Evolutionary conservation across 139 green algal species (phyloP), one percentile per base, ranked within the genome.

Genomic region (Micromonas commoda): DNA sequence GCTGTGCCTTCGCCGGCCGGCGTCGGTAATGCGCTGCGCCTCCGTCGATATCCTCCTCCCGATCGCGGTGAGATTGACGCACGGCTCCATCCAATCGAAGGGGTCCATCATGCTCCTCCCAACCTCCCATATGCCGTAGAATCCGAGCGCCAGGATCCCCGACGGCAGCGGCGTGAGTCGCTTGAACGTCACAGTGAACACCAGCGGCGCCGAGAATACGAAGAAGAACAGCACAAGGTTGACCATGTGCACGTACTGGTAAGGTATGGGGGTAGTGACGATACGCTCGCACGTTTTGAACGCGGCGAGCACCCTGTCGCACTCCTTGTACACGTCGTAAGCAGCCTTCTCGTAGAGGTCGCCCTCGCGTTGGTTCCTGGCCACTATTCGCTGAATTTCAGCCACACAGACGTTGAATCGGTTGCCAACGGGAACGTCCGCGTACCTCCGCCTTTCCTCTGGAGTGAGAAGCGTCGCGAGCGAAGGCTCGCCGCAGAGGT

Each of bases 201-300:
- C 24, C 3, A 72, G 45, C 26, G 76, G 28, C 6, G 13, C 51
- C 35, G 20, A 64, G 34, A 81, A 81, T 19, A 81, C 61, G 53
- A 72, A 81, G 19, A 75, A 68, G 37, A 81, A 76, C 21, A 66
- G 19, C 16, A 76, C 53, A 24, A 81, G 37, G 35, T 81, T 76
- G 19, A 81, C 33, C 64, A 76, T 64, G 28, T 81, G 76, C 31
- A 69, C 23, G 5, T 76, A 76, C 64, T 65, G 33, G n/a, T 71
- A 76, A 29, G 76, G 76, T 5, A 81, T 52, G 0, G 64, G 37
- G 2, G 53, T 81, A 26, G 65, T 53, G 19, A 67, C 19, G 39
- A 81, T 35, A 9, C 53, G 29, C 45, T 81, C 37, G 28, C 26
- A 45, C 19, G 38, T 20, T 32, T 37, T 53, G 4, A 24, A 76